Conservation (phyloP, 2,329 filamentous ascomycete species). For the Cladosporium sp. region DNA sequence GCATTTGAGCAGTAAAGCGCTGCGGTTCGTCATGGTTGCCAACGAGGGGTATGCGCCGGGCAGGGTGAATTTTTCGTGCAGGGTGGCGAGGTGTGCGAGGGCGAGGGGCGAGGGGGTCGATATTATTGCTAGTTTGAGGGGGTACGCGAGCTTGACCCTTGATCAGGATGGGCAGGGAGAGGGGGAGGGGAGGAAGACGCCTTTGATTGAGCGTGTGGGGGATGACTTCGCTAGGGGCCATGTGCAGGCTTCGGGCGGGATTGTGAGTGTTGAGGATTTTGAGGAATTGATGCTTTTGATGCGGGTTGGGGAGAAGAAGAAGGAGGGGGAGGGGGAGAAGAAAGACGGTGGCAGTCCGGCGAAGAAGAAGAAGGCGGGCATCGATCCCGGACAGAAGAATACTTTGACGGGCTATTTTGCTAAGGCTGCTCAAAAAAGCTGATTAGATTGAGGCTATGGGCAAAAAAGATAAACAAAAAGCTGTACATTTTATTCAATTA, state of each 20-base stretch:
- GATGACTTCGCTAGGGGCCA: constrained; percentile 64
- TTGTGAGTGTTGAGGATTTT: constrained; percentile 58
- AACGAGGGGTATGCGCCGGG: constrained; percentile 62
- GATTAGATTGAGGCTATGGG: not conserved
- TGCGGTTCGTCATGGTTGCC: constrained; percentile 63
- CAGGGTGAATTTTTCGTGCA: constrained; percentile 64
- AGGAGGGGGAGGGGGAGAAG: constrained; percentile 30
- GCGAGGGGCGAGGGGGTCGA: constrained; percentile 51
- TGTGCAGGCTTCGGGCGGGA: constrained; percentile 64
- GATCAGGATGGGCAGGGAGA: constrained; percentile 37
- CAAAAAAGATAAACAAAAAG: too few relatives aligned
- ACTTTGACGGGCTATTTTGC: constrained; percentile 54
- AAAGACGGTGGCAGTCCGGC: constrained; percentile 20
- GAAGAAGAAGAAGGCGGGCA: constrained; percentile 32
- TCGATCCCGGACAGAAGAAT: constrained; percentile 45
- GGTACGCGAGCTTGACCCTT: constrained; percentile 41
- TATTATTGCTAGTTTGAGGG: constrained; percentile 57
- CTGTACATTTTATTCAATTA: too few relatives aligned
- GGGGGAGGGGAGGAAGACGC: constrained; percentile 15
- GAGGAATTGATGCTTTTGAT: constrained; percentile 60
- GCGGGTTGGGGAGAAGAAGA: constrained; percentile 54
- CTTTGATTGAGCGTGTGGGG: constrained; percentile 50
- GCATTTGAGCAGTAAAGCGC: constrained; percentile 52
- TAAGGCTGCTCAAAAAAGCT: constrained; percentile 27
- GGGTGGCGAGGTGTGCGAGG: constrained; percentile 55